These are phyloP conservation scores for Panicum miliaceum DNA, from an alignment of 176 grass and related monocot species.

Conservation along the genomic window DNA sequence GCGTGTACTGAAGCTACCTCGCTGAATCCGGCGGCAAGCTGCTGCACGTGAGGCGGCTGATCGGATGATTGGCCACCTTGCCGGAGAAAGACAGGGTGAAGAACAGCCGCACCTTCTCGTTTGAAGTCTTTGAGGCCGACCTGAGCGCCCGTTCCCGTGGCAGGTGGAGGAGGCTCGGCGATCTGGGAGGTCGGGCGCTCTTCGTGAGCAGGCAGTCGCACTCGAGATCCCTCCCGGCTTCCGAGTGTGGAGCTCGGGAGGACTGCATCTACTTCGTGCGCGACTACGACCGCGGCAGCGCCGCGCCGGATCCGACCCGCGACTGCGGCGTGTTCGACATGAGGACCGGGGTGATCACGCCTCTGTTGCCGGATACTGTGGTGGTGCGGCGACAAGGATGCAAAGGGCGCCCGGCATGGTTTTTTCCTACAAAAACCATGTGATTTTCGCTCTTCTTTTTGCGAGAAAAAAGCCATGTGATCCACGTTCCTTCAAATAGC, in stretches of 20 bases:
- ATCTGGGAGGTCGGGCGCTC: background rate
- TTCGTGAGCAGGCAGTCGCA: too few species aligned
- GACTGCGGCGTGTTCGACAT: conserved; percentile 31
- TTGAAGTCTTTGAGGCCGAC: conserved; percentile 10
- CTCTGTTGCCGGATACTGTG: conserved; percentile 3
- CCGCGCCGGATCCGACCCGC: background rate
- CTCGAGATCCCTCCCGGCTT: background rate
- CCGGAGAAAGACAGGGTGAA: too few species aligned
- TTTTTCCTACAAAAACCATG: background rate
- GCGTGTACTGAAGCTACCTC: too few species aligned
- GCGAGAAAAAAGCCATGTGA: too few species aligned
- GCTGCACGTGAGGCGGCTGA: background rate
- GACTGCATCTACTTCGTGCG: conserved; percentile 40
- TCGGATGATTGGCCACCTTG: too few species aligned
- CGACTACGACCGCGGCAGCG: background rate
- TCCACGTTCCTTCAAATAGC: too few species aligned
- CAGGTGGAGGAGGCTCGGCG: background rate
- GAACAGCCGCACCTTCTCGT: background rate
- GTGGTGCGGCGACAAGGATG: too few species aligned
- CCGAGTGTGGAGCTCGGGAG: background rate
- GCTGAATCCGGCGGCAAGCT: conserved; percentile 4
- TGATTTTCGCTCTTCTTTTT: too few species aligned
- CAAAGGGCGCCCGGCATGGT: too few species aligned
- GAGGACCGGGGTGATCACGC: background rate
- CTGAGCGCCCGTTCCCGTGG: too few species aligned